Evolutionary conservation across 768 basidiomycete genomes (phyloP).

Genomic region (Coprinopsis cinerea): DNA sequence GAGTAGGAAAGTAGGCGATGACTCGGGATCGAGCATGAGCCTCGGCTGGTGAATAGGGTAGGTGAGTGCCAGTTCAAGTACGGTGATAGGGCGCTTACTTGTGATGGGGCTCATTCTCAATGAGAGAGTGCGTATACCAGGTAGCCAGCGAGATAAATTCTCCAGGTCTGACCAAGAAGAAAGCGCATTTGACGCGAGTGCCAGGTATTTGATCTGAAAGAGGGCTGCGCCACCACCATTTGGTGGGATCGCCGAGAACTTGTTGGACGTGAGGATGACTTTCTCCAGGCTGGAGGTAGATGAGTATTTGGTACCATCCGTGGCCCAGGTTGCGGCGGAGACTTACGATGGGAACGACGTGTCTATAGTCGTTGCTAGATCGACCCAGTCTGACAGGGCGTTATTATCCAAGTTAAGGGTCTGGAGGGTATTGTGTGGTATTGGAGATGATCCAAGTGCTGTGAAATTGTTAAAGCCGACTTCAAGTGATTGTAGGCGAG

Average conservation of each 20-base stretch:
- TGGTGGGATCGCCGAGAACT: slow-evolving; percentile 44
- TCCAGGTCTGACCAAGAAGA: slow-evolving; percentile 59
- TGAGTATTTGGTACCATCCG: no score
- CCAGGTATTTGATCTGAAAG: slow-evolving; percentile 47
- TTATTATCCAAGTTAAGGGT: slow-evolving; percentile 72
- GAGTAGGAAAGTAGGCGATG: slow-evolving; percentile 63
- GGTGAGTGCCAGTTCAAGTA: slow-evolving; percentile 7
- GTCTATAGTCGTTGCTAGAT: slow-evolving; percentile 38
- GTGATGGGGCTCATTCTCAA: slow-evolving; percentile 61
- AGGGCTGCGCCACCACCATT: slow-evolving; percentile 23
- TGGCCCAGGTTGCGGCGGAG: no score
- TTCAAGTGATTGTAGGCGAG: slow-evolving; percentile 50
- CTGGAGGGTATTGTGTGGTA: slow-evolving; percentile 17
- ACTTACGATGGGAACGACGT: slow-evolving; percentile 42
- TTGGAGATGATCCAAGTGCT: slow-evolving; percentile 20
- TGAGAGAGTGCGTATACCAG: slow-evolving; percentile 54
- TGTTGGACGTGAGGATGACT: slow-evolving; percentile 62
- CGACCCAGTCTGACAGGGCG: slow-evolving; percentile 48
- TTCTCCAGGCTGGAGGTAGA: slow-evolving; percentile 53
- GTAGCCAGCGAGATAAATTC: slow-evolving; percentile 62
- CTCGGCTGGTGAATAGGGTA: slow-evolving; percentile 28
- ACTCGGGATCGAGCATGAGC: slow-evolving; percentile 47
- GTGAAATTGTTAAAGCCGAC: slow-evolving; percentile 63
- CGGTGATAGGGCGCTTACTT: slow-evolving; percentile 23
- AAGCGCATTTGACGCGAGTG: slow-evolving; percentile 58